Evolutionary conservation across 768 basidiomycete species (phyloP).

Genomic region (Clavaria fumosa): DNA sequence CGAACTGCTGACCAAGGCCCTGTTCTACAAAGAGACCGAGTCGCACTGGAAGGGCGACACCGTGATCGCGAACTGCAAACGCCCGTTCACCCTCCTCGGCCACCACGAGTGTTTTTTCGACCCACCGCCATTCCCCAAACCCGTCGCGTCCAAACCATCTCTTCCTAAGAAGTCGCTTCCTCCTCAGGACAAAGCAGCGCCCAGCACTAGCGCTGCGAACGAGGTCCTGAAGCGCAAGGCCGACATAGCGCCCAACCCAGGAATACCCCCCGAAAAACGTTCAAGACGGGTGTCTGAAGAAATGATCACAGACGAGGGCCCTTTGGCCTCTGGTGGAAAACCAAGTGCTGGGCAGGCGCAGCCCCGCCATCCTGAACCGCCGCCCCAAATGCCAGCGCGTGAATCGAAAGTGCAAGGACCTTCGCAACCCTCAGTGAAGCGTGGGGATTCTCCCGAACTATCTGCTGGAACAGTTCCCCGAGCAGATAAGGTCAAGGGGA

Average conservation of each 20-base stretch:
- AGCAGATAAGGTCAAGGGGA: too few relatives aligned
- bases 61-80: slow-evolving; percentile 49
- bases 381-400: not conserved
- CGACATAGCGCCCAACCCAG: slow-evolving; percentile 25
- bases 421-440: too few relatives aligned
- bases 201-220: slow-evolving; percentile 1
- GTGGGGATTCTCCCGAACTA: too few relatives aligned
- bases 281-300: slow-evolving; percentile 35
- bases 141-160: slow-evolving; percentile 7
- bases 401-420: slow-evolving; percentile 7
- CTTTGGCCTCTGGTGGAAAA: slow-evolving; percentile 15
- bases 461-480: too few relatives aligned
- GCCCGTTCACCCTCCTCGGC: slow-evolving; percentile 59
- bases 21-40: slow-evolving; percentile 73
- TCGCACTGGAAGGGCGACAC: slow-evolving; percentile 60
- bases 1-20: slow-evolving; percentile 64
- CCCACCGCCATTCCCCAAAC: slow-evolving; percentile 12
- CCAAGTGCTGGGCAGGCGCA: not conserved
- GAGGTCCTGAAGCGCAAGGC: slow-evolving; percentile 36
- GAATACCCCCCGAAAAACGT: slow-evolving; percentile 48
- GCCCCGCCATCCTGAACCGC: too few relatives aligned
- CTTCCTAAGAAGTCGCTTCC: slow-evolving; percentile 13
- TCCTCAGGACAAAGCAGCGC: too few relatives aligned
- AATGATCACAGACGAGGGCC: slow-evolving; percentile 29
- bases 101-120: slow-evolving; percentile 54